Evolutionary conservation across 192 early-diverging fungal species (phyloP).

Genomic region (Coemansia sp.): DNA sequence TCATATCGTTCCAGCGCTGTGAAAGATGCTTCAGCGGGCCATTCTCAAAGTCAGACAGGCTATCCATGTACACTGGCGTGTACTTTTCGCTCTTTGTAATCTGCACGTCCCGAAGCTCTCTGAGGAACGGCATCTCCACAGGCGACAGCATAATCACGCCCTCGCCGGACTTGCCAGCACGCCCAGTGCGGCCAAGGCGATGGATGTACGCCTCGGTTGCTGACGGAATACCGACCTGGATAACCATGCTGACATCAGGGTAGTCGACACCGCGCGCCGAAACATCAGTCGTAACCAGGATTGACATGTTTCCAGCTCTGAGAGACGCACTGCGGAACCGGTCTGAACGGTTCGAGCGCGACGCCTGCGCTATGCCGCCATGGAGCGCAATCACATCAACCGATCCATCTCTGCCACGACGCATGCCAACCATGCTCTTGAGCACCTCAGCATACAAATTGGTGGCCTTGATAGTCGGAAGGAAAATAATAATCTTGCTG

Average conservation of each 20-base stretch:
- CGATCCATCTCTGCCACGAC: not conserved
- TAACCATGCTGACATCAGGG: constrained; percentile 84
- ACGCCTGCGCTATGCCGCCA: constrained; percentile 73
- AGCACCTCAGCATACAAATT: constrained; percentile 33
- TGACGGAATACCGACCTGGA: constrained; percentile 86
- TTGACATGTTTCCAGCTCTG: constrained; percentile 43
- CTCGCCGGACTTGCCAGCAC: constrained; percentile 88
- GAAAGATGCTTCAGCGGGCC: constrained; percentile 27
- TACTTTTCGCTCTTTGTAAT: constrained; percentile 55
- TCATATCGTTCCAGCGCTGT: constrained; percentile 25
- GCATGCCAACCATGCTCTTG: constrained; percentile 6
- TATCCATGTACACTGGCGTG: constrained; percentile 24
- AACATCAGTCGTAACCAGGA: constrained; percentile 93
- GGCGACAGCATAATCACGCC: constrained; percentile 79
- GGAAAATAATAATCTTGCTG: constrained; percentile 89
- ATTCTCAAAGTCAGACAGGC: constrained; percentile 18
- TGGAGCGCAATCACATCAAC: constrained; percentile 64
- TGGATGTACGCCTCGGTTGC: constrained; percentile 90
- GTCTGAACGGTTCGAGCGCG: constrained; percentile 69
- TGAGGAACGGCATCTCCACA: constrained; percentile 75
- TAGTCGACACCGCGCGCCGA: constrained; percentile 98
- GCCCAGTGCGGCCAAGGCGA: constrained; percentile 93
- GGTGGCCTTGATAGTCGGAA: constrained; percentile 70
- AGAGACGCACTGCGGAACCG: constrained; percentile 65
- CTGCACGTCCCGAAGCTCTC: constrained; percentile 59